These are phyloP conservation scores for Blastocystis sp. DNA, from an alignment of 352 stramenopile species.

Conservation along the genomic window DNA sequence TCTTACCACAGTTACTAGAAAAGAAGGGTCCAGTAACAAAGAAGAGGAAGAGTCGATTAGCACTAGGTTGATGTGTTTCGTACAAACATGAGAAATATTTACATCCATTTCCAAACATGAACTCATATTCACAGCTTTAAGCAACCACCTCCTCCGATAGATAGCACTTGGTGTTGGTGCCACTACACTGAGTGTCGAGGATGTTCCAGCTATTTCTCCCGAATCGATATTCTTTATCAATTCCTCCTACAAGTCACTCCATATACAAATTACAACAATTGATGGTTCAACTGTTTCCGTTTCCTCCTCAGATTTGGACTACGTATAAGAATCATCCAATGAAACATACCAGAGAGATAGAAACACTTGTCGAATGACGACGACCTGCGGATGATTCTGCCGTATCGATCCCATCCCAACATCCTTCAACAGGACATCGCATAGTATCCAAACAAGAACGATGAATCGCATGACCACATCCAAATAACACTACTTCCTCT, in stretches of 20 bases:
- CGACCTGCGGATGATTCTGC: background rate
- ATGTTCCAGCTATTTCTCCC: background rate
- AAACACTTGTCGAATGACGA: background rate
- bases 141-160: conserved; percentile 2
- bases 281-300: background rate
- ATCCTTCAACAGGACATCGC: conserved; percentile 34
- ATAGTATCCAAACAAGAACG: background rate
- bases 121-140: conserved; percentile 51
- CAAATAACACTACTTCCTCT: conserved; percentile 34
- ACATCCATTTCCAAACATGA: conserved; percentile 52
- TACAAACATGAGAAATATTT: background rate
- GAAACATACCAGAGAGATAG: background rate
- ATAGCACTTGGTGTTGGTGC: conserved; percentile 9
- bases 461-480: conserved; percentile 26
- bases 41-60: conserved; percentile 45
- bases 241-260: background rate
- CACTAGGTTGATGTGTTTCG: conserved; percentile 2
- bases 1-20: background rate
- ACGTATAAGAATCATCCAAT: background rate
- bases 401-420: conserved; percentile 32
- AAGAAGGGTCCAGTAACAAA: background rate
- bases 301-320: background rate
- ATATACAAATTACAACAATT: background rate
- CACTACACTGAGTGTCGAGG: background rate
- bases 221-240: conserved; percentile 4